Evolutionary conservation across 371 early-diverging fungal genomes (phyloP), one percentile per base, ranked within the genome.

Genomic region (Mortierella polycephala): DNA sequence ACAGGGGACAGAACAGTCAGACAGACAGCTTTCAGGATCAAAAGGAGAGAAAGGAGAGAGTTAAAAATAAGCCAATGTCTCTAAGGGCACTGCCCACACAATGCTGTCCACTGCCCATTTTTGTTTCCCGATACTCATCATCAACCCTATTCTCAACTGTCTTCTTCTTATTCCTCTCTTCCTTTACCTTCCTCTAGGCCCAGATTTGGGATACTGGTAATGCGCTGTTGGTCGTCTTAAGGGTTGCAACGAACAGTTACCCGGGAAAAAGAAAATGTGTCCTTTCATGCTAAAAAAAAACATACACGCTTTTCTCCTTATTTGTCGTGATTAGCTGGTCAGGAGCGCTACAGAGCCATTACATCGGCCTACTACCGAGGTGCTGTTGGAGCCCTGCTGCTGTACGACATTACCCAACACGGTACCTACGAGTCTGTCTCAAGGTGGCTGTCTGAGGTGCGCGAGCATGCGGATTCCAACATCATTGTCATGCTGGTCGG

Each of bases 151-250:
- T 44, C 44, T 13, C 57, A 6, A 12, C 12, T 42, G 42, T 45
- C 59, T 21, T 58, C 46, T 45, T 46, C 4, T 20, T 18, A 7
- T 46, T n/a, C 16, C 45, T 41, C 40, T 14, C 20, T 21, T 16
- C 7, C 30, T 30, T 30, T 30, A 30, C 4, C 30, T 30, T 30
- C 30, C 30, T 49, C 9, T 76, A 93, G 83, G 89, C 94, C 59
- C 95, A 96, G 81, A 90, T 96, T 51, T 96, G 96, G 96, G 96
- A 96, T 77, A 95, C 95, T 41, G 88, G 71, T 71, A 65, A 54
- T 23, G 13, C 20, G 2, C 46, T 46, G 13, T 13, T 13, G 46
- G 16, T 18, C 18, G 5, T 51, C 4, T 20, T 13, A 14, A n/a
- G 51, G 14, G 51, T 20, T 20, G 37, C 49, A 18, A 44, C 9